Evolutionary conservation across 1,284 basidiomycete species (phyloP), one percentile per base, ranked within the genome.

Genomic region (Rhodofomes roseus): DNA sequence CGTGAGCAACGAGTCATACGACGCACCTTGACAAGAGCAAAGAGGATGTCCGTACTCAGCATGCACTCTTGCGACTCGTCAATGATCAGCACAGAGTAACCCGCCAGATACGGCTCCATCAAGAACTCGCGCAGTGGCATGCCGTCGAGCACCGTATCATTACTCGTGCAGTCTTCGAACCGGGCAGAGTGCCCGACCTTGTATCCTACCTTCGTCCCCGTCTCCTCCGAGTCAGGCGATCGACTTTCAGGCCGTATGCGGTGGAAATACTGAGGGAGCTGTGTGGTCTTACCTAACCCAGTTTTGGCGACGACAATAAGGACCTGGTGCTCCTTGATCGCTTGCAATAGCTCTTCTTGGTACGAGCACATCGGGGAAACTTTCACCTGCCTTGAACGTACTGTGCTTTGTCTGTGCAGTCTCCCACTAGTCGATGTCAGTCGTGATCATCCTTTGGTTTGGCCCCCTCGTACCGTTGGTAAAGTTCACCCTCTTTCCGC

Each of bases 141-240:
- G 50, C 96, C 96, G 71, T 98, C 96, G 50, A 96, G 98, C 96
- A 98, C 96, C 2, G 96, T 98, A 79, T 95, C 98, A 80, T 96
- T 95, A 75, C 93, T 96, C 11, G 97, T 99, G 75, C 95, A 97
- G 74, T 99, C 96, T 75, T 99, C 97, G 77, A 99, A 99, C 36
- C 97, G 93, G 68, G 99, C 98, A 31, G 94, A 95, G 75, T 99
- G 99, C 16, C 97, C 97, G 62, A 98, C 96, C 76, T 98, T 95
- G 66, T 96, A 92, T 3, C 97, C 97, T 23, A 99, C 87, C 70
- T 97, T 92, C 5, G 89, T 91, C 4, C 96, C 97, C 89, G 99
- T 95, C 76, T 99, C 97, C 64, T 99, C 97, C 0, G 96, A 96
- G 2, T 99, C 97, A 77, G 99, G 71, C 97, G 99, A 0, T 96